Conservation (phyloP, 1,284 basidiomycete genomes). For the Microbotryum violaceum region DNA sequence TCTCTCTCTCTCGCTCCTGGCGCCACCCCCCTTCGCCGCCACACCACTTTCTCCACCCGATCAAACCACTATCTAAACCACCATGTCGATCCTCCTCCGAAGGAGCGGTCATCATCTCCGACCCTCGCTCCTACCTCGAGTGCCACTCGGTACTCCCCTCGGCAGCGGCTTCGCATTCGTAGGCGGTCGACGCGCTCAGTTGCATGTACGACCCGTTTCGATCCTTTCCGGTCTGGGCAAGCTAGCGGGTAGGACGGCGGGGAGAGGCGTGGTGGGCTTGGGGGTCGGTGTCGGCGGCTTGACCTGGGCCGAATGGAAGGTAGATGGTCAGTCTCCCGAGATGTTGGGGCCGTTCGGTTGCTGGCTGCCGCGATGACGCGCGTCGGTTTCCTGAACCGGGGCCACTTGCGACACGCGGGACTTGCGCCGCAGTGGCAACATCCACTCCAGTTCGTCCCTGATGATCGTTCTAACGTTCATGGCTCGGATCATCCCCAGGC, state of each 20-base stretch:
- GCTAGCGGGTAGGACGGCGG: slow-evolving; percentile 26
- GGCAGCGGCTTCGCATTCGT: too few relatives aligned
- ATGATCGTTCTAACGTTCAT: too few relatives aligned
- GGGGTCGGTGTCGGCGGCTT: slow-evolving; percentile 74
- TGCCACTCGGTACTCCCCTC: too few relatives aligned
- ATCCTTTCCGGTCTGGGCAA: slow-evolving; percentile 25
- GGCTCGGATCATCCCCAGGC: slow-evolving; percentile 3
- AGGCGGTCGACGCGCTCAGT: background rate
- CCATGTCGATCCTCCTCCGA: too few relatives aligned
- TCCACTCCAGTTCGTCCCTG: background rate
- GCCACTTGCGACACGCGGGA: slow-evolving; percentile 5
- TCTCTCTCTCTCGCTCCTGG: too few relatives aligned
- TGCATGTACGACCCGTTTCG: slow-evolving; percentile 26
- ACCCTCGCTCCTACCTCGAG: too few relatives aligned
- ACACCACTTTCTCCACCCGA: too few relatives aligned
- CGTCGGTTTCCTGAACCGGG: background rate
- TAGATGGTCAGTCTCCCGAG: slow-evolving; percentile 60
- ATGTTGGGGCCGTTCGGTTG: background rate
- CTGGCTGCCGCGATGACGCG: background rate
- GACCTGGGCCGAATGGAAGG: slow-evolving; percentile 86
- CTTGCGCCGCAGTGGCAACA: slow-evolving; percentile 1
- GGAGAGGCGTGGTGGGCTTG: slow-evolving; percentile 21
- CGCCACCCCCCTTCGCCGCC: too few relatives aligned
- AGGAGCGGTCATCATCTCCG: too few relatives aligned
- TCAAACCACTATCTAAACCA: too few relatives aligned